Evolutionary conservation across 768 basidiomycete species (phyloP), one percentile per base, ranked within the genome.

Genomic region (Leccinum pellstonianum): DNA sequence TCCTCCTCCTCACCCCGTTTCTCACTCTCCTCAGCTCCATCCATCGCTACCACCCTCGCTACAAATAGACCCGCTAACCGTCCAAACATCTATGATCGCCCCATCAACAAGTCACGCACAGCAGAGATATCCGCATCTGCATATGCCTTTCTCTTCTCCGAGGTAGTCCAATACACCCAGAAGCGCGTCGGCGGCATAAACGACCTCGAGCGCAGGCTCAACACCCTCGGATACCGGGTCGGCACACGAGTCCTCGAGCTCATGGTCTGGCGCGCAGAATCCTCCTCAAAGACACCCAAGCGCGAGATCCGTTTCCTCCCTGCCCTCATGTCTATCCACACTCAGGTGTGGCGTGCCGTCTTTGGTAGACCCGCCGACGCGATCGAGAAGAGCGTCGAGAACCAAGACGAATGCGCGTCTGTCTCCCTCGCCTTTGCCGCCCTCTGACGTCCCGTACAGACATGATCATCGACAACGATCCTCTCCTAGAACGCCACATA

Each of bases 391-490:
- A 95, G 93, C 64, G 93, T 98, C 0, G 95, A 97, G 73, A 93
- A 96, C 60, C 88, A 91, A 19, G 96, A 98, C 70, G 97, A 99
- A 80, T 99, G 94, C 88, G 62, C 56, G 88, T 76, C 17, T 53
- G 48, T 25, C 43, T 51, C 5, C 23, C 12, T 46, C 31, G 29
- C 47, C 54, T 8, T 49, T 12, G 50, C 25, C 25, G 4, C 58
- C 50, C 27, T 49, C 58, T 60, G 37, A 61, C 59, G 54, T 47
- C 53, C 4, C 23, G 23, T 21, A 33, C 64, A 96, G 94, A 98
- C 75, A 98, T 98, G 97, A 91, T 99, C 64, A 90, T 96, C 60
- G 91, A 98, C 80, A 98, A 99, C 73, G 91, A 95, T 70, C 95
- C 97, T 11, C 84, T 88, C 21, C 81, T 98, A 63, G 95, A 97